phyloP scores from a whole-genome alignment of 2,329 filamentous ascomycete genomes.

The Botryotinia calthae region DNA sequence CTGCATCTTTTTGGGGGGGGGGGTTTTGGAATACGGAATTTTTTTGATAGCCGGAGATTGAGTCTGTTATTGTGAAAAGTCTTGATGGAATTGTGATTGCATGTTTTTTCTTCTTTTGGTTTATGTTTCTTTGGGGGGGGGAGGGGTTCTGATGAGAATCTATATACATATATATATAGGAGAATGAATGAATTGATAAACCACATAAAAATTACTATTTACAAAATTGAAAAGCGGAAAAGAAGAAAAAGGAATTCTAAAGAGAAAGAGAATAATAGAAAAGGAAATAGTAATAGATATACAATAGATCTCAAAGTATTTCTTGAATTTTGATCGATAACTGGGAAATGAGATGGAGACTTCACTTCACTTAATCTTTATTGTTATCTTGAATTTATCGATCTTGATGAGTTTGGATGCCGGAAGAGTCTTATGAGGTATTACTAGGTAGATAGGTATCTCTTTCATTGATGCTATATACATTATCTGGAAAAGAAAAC shows the following conservation, averaged over 20 bases:
- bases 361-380: not conserved
- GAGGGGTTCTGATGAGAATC: not conserved
- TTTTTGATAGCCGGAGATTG: not conserved
- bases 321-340: not conserved
- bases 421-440: not conserved
- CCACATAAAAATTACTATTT: too few species aligned
- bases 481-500: not conserved
- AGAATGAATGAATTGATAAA: too few species aligned
- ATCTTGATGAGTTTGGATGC: not conserved
- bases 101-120: not conserved
- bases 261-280: not conserved
- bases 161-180: not conserved
- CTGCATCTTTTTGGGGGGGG: too few species aligned
- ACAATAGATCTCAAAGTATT: not conserved
- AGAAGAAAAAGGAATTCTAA: too few species aligned
- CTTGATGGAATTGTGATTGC: not conserved
- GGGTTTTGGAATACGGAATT: rapidly evolving
- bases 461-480: not conserved
- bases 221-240: too few species aligned
- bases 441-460: not conserved
- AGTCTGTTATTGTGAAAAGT: rapidly evolving
- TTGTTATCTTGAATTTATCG: not conserved
- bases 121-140: not conserved
- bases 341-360: not conserved
- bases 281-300: not conserved